These are phyloP conservation scores for Boletus barrowsii DNA, from an alignment of 768 basidiomycete species.

Conservation along the genomic window DNA sequence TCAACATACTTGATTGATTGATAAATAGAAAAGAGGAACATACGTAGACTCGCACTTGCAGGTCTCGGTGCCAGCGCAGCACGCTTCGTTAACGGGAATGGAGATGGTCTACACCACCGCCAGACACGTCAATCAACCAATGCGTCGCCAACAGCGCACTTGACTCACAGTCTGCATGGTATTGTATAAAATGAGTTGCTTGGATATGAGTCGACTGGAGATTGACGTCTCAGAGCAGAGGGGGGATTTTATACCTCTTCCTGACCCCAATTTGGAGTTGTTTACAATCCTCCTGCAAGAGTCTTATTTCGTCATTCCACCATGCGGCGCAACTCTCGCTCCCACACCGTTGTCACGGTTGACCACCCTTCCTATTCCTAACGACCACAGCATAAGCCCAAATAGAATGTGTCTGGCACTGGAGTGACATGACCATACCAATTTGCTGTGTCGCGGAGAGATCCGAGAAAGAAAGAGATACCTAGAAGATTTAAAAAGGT, in stretches of 20 bases:
- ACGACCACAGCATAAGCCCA: not conserved
- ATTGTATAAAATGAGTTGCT: not conserved
- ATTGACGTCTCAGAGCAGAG: not conserved
- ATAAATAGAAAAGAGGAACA: conserved; percentile 4
- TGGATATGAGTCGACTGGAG: not conserved
- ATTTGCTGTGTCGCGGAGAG: not conserved
- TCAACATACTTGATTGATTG: conserved; percentile 7
- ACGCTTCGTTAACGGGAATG: conserved; percentile 18
- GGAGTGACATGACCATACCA: not conserved
- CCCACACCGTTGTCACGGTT: not conserved
- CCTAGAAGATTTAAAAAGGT: not conserved
- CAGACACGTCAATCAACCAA: not conserved
- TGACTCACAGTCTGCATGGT: conserved; percentile 23
- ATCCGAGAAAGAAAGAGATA: not conserved
- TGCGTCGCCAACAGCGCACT: not conserved
- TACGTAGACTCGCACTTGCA: conserved; percentile 16
- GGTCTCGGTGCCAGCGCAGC: conserved; percentile 7
- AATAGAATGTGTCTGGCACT: not conserved
- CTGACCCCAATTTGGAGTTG: conserved; percentile 1
- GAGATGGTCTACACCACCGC: conserved; percentile 5
- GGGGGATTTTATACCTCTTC: conserved; percentile 6
- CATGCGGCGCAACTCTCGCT: not conserved
- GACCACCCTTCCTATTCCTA: not conserved
- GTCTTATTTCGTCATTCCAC: too few species aligned
- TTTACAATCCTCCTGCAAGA: not conserved